Evolutionary conservation across 148 eudicot genomes (phyloP).

Genomic region (Chenopodium formosanum): DNA sequence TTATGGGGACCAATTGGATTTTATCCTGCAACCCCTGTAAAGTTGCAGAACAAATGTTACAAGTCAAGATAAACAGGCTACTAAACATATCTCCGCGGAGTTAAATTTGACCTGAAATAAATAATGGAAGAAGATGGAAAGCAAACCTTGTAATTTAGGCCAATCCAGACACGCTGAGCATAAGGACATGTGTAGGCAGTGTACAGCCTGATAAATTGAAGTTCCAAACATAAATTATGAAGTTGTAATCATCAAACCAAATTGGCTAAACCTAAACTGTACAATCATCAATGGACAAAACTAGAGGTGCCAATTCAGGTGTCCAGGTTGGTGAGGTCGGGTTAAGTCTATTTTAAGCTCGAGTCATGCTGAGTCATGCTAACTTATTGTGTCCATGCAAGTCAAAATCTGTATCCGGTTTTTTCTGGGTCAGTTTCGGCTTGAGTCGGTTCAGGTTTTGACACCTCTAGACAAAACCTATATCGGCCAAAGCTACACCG

Average conservation of each 20-base stretch:
- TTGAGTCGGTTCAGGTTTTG: no score
- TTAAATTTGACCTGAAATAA: neutral
- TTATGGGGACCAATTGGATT: constrained; percentile 65
- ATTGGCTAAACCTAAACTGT: no score
- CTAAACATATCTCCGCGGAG: neutral
- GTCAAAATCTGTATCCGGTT: no score
- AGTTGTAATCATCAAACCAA: neutral
- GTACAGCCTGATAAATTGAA: constrained; percentile 42
- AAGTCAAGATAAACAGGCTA: neutral
- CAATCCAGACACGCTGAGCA: constrained; percentile 68
- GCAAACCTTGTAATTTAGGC: constrained; percentile 55
- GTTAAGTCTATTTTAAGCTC: no score
- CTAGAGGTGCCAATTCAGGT: no score
- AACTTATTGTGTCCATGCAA: no score
- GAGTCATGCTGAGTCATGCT: no score
- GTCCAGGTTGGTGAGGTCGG: no score
- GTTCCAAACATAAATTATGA: neutral
- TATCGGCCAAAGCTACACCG: no score
- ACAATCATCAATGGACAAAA: no score
- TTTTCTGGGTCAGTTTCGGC: no score
- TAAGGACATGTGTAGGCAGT: constrained; percentile 47
- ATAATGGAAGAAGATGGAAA: neutral
- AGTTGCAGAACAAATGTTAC: neutral
- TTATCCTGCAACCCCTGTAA: constrained; percentile 73
- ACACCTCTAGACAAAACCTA: no score